Percentiles rank a stretch among this genome's conserved stretches.
phyloP scores from a whole-genome alignment of 176 grass and related monocot species.

The Thinopyrum elongatum region DNA sequence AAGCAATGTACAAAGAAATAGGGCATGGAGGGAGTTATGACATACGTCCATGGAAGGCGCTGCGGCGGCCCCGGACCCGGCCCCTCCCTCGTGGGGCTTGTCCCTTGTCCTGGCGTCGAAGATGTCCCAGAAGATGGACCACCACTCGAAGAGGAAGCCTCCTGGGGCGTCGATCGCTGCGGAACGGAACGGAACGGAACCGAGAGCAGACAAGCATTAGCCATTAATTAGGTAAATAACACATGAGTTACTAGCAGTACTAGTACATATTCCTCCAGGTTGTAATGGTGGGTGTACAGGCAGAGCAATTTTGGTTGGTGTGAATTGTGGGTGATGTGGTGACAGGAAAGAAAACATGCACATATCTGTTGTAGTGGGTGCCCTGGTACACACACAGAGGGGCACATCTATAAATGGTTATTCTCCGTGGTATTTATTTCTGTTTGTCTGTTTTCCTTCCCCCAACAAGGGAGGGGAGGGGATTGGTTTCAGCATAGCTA shows the following conservation, averaged over 20 bases:
- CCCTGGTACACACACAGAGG: no score
- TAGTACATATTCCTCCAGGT: no score
- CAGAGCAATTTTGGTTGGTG: neutral
- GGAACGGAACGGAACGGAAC: neutral
- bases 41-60: conserved; percentile 28
- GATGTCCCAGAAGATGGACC: conserved; percentile 88
- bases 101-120: conserved; percentile 62
- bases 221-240: neutral
- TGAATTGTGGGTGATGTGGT: neutral
- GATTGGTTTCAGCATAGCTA: no score
- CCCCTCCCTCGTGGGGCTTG: neutral
- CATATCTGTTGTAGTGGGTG: no score
- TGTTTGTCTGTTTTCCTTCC: no score
- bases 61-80: neutral
- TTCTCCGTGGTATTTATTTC: no score
- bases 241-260: no score
- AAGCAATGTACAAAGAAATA: neutral
- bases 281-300: no score
- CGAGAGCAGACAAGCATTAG: neutral
- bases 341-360: no score
- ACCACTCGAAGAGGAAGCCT: conserved; percentile 83
- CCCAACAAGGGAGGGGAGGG: no score
- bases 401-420: no score
- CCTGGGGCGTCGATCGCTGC: conserved; percentile 70
- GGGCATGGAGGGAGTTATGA: neutral